phyloP scores from a whole-genome alignment of 345 rosid species.

The Aurinia saxatilis region DNA sequence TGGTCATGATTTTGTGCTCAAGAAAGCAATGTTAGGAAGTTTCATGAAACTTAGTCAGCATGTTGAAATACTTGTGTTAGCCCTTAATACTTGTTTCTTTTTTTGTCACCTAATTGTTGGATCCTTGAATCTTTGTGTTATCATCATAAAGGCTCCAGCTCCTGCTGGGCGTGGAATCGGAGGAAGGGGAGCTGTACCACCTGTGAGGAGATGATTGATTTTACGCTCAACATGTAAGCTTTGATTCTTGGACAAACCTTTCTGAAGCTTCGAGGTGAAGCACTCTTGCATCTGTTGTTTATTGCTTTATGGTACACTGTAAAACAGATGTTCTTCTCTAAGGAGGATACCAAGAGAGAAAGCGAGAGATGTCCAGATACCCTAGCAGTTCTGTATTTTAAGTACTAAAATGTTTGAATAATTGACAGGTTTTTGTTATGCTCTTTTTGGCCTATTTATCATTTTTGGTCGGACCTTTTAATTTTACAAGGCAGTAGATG shows the following conservation, averaged over 20 bases:
- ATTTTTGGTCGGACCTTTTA: neutral
- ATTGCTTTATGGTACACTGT: slow-evolving; percentile 16
- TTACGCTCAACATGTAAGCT: slow-evolving; percentile 3
- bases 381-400: slow-evolving; percentile 12
- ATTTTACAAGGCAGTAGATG: too few relatives aligned
- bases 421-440: neutral
- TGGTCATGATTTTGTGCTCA: neutral
- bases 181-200: slow-evolving; percentile 77
- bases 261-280: slow-evolving; percentile 3
- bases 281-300: slow-evolving; percentile 15
- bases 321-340: slow-evolving; percentile 11
- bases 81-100: too few relatives aligned
- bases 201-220: slow-evolving; percentile 61
- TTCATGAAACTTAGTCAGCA: too few relatives aligned
- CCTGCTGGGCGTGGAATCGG: slow-evolving; percentile 80
- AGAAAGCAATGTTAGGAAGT: neutral
- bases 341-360: slow-evolving; percentile 8
- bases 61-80: too few relatives aligned
- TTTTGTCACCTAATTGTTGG: slow-evolving; percentile 12
- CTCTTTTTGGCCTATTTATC: neutral
- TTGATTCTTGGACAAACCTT: slow-evolving; percentile 5
- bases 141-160: slow-evolving; percentile 47
- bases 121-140: neutral
- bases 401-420: neutral
- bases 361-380: slow-evolving; percentile 4